Conservation (phyloP, 1,139 yeast genomes). For the Diutina pseudorugosa region DNA sequence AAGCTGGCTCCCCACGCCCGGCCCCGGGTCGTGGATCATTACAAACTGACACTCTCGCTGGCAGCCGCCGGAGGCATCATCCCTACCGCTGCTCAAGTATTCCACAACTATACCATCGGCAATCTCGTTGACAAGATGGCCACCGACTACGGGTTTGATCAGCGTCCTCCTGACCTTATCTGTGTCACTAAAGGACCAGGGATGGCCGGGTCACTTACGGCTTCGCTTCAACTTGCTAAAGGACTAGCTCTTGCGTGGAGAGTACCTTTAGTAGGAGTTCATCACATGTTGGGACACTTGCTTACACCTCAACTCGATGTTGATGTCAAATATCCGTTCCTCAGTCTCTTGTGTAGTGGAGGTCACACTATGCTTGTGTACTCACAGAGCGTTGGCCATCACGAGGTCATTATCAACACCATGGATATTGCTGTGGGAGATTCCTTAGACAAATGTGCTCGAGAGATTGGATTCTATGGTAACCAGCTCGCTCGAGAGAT, state of each 20-base stretch:
- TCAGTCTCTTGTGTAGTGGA: constrained; percentile 78
- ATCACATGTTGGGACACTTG: constrained; percentile 93
- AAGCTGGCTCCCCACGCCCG: constrained; percentile 21
- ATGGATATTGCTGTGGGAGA: constrained; percentile 91
- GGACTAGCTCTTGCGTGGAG: constrained; percentile 74
- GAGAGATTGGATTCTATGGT: constrained; percentile 70
- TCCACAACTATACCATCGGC: constrained; percentile 55
- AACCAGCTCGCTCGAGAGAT: constrained; percentile 79
- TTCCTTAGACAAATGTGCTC: constrained; percentile 84
- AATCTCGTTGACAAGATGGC: constrained; percentile 17
- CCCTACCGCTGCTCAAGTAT: constrained; percentile 76
- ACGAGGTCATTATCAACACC: constrained; percentile 63
- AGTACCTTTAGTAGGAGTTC: constrained; percentile 77
- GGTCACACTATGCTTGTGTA: constrained; percentile 89
- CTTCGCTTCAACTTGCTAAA: constrained; percentile 75
- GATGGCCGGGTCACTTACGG: constrained; percentile 79
- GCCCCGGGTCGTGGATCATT: constrained; percentile 47
- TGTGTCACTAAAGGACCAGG: constrained; percentile 97
- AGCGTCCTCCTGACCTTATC: constrained; percentile 52
- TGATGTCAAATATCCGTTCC: constrained; percentile 50
- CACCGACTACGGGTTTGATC: constrained; percentile 13
- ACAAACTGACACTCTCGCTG: constrained; percentile 58
- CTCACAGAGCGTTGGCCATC: constrained; percentile 47
- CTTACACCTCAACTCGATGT: constrained; percentile 43
- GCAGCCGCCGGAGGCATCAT: constrained; percentile 68